These are phyloP conservation scores for Chlamydomonas incerta DNA, from an alignment of 139 green algal species.

Conservation along the genomic window DNA sequence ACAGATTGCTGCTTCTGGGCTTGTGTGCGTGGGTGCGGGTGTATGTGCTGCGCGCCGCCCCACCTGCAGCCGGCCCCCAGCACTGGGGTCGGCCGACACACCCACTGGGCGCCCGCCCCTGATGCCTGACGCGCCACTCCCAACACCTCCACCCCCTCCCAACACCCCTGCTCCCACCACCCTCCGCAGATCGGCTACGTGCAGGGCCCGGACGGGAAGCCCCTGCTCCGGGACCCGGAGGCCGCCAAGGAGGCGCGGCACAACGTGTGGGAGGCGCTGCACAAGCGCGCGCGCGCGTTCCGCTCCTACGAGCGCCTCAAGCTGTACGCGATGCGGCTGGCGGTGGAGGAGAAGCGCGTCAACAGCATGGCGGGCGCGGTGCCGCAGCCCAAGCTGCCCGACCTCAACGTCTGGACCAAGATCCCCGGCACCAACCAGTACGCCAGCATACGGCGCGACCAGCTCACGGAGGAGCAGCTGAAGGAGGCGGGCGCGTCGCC, in stretches of 20 bases:
- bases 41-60: too few relatives aligned
- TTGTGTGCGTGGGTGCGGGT: too few relatives aligned
- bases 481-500: too few relatives aligned
- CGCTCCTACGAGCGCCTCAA: conserved; percentile 42
- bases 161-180: too few relatives aligned
- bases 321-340: conserved; percentile 16
- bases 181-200: not conserved
- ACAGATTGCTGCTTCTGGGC: too few relatives aligned
- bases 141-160: not conserved
- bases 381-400: conserved; percentile 35
- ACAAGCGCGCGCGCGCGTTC: not conserved
- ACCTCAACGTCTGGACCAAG: conserved; percentile 20
- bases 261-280: conserved; percentile 2
- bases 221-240: not conserved
- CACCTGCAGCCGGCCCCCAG: too few relatives aligned
- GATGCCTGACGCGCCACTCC: too few relatives aligned
- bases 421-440: conserved; percentile 33
- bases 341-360: conserved; percentile 40
- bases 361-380: not conserved
- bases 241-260: not conserved
- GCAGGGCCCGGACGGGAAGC: too few relatives aligned
- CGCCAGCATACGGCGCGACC: not conserved
- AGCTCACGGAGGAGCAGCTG: too few relatives aligned
- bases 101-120: too few relatives aligned
- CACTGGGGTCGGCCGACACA: too few relatives aligned